Percentiles rank a stretch among this genome's conserved stretches.
Evolutionary conservation across 1,139 yeast species (phyloP).

Genomic region (Barnettozyma hawaiiensis): DNA sequence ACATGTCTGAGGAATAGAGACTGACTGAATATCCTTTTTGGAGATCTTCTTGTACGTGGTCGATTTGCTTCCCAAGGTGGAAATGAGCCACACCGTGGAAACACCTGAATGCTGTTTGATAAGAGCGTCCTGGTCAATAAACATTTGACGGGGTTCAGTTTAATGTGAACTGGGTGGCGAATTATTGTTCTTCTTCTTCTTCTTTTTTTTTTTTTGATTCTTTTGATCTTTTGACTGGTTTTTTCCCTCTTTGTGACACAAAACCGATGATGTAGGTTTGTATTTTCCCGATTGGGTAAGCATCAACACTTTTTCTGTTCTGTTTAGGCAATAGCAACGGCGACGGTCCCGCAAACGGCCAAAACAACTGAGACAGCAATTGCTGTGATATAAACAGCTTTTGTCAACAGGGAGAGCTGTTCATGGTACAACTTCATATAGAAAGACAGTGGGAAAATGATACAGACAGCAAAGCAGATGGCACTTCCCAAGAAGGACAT

Average conservation of each 20-base stretch:
- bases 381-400: conserved; percentile 3
- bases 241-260: not conserved
- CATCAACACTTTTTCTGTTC: too few species aligned
- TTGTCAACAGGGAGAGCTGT: conserved; percentile 10
- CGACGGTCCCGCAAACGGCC: conserved; percentile 23
- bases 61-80: conserved; percentile 41
- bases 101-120: conserved; percentile 24
- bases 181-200: not conserved
- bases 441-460: conserved; percentile 61
- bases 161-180: not conserved
- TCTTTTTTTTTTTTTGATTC: too few species aligned
- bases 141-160: conserved; percentile 9
- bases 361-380: conserved; percentile 10
- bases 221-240: too few species aligned
- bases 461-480: conserved; percentile 67
- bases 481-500: conserved; percentile 72
- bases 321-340: conserved; percentile 17
- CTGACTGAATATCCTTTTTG: conserved; percentile 35
- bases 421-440: conserved; percentile 36
- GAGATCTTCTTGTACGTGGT: conserved; percentile 27
- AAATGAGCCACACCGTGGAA: conserved; percentile 33
- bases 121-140: conserved; percentile 19
- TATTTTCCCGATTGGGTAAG: conserved; percentile 2
- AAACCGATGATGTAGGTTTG: conserved; percentile 3
- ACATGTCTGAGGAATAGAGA: conserved; percentile 47